A percentile compares a stretch with the other conserved stretches of the same genome.
Evolutionary conservation across 2,329 filamentous ascomycete species (phyloP).

Genomic region (Aspergillus carbonarius): DNA sequence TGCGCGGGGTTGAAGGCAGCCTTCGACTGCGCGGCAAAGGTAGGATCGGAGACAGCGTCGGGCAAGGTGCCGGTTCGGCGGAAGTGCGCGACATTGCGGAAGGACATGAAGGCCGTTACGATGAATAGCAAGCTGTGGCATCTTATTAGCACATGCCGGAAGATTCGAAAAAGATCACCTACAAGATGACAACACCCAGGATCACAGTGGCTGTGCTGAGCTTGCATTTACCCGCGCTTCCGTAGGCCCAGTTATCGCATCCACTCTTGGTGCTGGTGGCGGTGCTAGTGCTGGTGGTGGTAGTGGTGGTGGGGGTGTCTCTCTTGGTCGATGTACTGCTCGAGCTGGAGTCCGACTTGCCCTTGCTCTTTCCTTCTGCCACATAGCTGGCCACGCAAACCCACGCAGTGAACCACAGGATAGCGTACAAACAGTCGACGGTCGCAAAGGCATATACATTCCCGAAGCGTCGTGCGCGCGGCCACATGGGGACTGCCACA

Average conservation of each 20-base stretch:
- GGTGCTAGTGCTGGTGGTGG: constrained; percentile 33
- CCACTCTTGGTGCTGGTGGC: constrained; percentile 42
- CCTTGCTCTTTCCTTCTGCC: constrained; percentile 52
- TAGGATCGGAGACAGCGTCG: constrained; percentile 42
- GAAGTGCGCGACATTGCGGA: constrained; percentile 57
- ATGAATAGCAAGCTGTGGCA: constrained; percentile 53
- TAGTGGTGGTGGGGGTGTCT: constrained; percentile 35
- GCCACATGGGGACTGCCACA: constrained; percentile 61
- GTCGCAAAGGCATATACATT: constrained; percentile 61
- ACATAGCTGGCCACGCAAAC: constrained; percentile 58
- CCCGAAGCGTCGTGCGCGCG: constrained; percentile 57
- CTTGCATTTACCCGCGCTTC: constrained; percentile 55
- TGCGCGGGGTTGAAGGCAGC: constrained; percentile 48
- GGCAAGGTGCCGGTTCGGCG: constrained; percentile 58
- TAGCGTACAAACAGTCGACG: constrained; percentile 54
- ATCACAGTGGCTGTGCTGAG: constrained; percentile 57
- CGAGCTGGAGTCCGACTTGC: constrained; percentile 34
- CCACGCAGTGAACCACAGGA: constrained; percentile 62
- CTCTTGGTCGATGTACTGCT: constrained; percentile 22
- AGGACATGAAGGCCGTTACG: constrained; percentile 53
- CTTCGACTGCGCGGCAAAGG: constrained; percentile 51
- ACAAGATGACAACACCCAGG: constrained; percentile 59
- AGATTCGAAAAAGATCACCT: constrained; percentile 24
- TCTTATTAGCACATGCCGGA: neutral
- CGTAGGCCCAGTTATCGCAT: constrained; percentile 57